Evolutionary conservation across 306 rosid species (phyloP).

Genomic region (Erythrophleum fordii): DNA sequence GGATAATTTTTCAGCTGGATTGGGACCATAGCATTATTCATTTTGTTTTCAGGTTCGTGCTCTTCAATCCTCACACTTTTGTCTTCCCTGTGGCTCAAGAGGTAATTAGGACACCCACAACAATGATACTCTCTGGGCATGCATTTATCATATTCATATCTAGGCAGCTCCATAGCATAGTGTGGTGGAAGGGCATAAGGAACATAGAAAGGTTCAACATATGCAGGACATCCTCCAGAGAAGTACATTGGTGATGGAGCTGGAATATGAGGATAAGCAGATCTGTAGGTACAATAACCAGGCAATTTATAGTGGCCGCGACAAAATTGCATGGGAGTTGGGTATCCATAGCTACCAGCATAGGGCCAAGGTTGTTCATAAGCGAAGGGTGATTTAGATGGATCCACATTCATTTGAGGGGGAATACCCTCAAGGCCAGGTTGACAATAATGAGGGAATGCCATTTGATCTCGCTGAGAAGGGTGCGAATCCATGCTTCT

Average conservation of each 20-base stretch:
- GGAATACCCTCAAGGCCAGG: slow-evolving; percentile 40
- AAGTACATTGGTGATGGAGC: slow-evolving; percentile 43
- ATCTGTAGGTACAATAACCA: slow-evolving; percentile 35
- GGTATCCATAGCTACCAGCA: slow-evolving; percentile 42
- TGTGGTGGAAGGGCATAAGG: slow-evolving; percentile 53
- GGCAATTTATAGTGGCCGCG: slow-evolving; percentile 55
- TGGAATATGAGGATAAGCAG: slow-evolving; percentile 46
- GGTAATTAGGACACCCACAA: slow-evolving; percentile 61
- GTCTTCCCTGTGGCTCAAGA: slow-evolving; percentile 45
- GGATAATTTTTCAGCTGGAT: slow-evolving; percentile 46
- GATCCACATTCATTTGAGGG: slow-evolving; percentile 51
- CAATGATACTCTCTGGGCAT: slow-evolving; percentile 53
- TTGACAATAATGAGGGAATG: slow-evolving; percentile 38
- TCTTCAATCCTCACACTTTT: slow-evolving; percentile 60
- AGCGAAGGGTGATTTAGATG: slow-evolving; percentile 44
- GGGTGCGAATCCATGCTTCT: slow-evolving; percentile 63
- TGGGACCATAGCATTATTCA: slow-evolving; percentile 44
- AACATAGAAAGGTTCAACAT: slow-evolving; percentile 38
- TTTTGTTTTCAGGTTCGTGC: slow-evolving; percentile 49
- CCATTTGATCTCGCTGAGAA: slow-evolving; percentile 47
- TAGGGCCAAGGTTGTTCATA: slow-evolving; percentile 56
- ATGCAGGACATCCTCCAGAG: slow-evolving; percentile 47
- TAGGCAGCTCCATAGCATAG: slow-evolving; percentile 55
- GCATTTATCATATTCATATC: slow-evolving; percentile 65
- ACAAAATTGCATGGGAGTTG: slow-evolving; percentile 48